Percentiles rank a stretch among this genome's conserved stretches.
Evolutionary conservation across 352 stramenopile genomes (phyloP).

Genomic region (Globisporangium nagaii): DNA sequence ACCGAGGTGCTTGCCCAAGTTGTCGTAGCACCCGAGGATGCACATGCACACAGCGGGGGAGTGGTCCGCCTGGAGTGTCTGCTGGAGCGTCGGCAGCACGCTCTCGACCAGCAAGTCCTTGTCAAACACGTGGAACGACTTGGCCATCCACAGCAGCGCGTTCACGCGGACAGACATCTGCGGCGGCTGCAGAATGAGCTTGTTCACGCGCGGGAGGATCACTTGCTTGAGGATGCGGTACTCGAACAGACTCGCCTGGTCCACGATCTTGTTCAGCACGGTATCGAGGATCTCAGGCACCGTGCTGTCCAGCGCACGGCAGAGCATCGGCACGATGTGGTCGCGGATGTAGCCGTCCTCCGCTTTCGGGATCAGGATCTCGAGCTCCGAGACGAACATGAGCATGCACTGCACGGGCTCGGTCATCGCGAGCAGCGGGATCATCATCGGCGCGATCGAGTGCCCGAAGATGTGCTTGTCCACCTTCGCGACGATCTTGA

Average conservation of each 20-base stretch:
- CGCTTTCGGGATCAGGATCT: constrained; percentile 77
- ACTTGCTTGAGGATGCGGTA: constrained; percentile 87
- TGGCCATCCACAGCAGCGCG: constrained; percentile 78
- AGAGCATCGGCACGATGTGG: constrained; percentile 85
- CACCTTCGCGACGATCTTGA: constrained; percentile 86
- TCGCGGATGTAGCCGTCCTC: constrained; percentile 88
- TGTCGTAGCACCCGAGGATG: constrained; percentile 85
- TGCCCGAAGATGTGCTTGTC: constrained; percentile 81
- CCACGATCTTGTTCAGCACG: constrained; percentile 85
- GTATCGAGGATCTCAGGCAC: constrained; percentile 85
- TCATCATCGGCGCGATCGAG: constrained; percentile 78
- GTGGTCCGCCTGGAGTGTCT: constrained; percentile 76
- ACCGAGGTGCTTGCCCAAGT: constrained; percentile 81
- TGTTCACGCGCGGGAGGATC: constrained; percentile 82
- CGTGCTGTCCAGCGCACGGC: constrained; percentile 73
- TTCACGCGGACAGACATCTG: constrained; percentile 85
- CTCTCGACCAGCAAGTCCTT: constrained; percentile 84
- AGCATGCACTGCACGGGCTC: constrained; percentile 88
- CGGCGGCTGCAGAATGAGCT: constrained; percentile 77
- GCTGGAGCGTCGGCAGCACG: constrained; percentile 66
- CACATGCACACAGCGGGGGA: constrained; percentile 84
- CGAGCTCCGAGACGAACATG: constrained; percentile 85
- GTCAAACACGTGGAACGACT: constrained; percentile 87
- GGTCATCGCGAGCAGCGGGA: constrained; percentile 72
- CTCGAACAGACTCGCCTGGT: constrained; percentile 83